Evolutionary conservation across 1,284 basidiomycete species (phyloP), one percentile per base, ranked within the genome.

Genomic region (Ustilago shanxiensis): DNA sequence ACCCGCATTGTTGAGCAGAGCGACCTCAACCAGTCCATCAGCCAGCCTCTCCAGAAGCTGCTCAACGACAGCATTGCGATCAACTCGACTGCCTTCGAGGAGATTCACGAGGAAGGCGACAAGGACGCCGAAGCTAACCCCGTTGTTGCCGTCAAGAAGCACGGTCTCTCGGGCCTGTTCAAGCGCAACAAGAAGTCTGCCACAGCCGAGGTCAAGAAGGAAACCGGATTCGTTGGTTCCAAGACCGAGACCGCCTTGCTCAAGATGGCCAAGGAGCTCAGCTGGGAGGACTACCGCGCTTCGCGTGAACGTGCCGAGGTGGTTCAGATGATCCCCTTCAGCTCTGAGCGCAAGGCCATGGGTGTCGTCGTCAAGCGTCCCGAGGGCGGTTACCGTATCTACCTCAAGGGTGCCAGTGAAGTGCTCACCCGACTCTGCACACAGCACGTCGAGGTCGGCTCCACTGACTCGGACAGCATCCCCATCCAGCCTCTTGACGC

Each of bases 161-260:
- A 64, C 57, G 67, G 65, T 35, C 47, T 79, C 10, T 66, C 66
- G 11, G 60, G 60, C 37, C 56, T 72, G 24, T 51, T 70, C 60
- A 77, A 70, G 60, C 72, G 59, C 37, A 56, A 56, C 45, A 68
- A 68, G 47, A 67, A 67, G 44, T 52, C 68, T 8, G 63, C 65
- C 33, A 64, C 60, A 14, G 70, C 63, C 37, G 69, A 68, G 29
- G 67, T 67, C 60, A 67, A 64, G 41, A 74, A 73, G 61, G 67
- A 69, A 6, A 79, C 87, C 39, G 88, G 90, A 24, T 97, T 98
- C 83, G 90, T 98, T 57, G 96, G 97, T 7, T 94, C 91, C 88
- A 98, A 99, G 90, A 98, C 96, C 8, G 96, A 99, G 88, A 95
- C 93, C 0, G 96, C 96, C 1, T 89, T 99, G 26, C 89, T 99